Evolutionary conservation across 1,139 yeast species (phyloP).

Genomic region (Geotrichum bryndzae): DNA sequence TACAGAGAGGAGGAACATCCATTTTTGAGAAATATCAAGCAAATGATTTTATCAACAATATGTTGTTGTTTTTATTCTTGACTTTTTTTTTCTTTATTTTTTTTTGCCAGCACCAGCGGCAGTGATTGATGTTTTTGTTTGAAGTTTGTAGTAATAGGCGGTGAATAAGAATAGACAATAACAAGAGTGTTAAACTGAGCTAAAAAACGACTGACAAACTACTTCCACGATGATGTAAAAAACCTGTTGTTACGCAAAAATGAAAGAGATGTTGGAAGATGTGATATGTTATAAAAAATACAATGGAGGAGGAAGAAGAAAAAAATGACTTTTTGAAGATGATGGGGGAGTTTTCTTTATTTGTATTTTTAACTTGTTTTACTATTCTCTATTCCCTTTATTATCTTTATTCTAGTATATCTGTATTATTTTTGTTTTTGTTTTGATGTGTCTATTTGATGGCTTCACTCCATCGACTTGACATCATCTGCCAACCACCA

Average conservation of each 20-base stretch:
- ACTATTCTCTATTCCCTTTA: neutral
- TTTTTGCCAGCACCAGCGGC: neutral
- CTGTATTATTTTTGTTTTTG: neutral
- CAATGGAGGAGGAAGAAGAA: neutral
- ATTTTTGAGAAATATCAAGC: slow-evolving; percentile 16
- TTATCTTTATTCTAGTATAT: neutral
- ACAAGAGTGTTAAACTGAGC: neutral
- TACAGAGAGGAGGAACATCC: slow-evolving; percentile 31
- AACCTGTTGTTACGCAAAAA: neutral
- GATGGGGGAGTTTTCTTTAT: neutral
- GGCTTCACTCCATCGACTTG: no score
- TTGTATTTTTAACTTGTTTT: neutral
- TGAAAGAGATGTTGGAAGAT: neutral
- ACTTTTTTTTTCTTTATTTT: no score
- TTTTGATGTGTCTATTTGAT: neutral
- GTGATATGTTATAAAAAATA: neutral
- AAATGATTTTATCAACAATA: neutral
- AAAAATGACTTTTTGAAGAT: neutral
- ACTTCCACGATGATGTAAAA: neutral
- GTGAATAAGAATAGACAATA: no score
- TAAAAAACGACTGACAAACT: neutral
- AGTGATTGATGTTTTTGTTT: neutral
- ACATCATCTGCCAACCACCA: no score
- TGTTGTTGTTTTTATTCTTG: neutral
- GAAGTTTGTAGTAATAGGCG: no score